phyloP scores from a whole-genome alignment of 306 rosid species.

The Dryas alaskensis region DNA sequence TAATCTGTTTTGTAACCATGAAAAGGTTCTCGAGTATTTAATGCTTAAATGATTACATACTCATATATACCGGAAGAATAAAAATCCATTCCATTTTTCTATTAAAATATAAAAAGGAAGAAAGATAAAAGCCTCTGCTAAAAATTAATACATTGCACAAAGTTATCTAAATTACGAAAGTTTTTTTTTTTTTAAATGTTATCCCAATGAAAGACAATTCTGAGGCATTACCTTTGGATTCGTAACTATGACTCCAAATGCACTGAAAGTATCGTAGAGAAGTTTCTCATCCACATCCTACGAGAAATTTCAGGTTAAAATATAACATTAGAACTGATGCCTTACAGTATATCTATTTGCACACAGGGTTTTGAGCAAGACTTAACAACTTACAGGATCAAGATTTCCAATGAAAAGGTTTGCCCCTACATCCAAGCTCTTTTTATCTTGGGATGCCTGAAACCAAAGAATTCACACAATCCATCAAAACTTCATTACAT shows the following conservation, averaged over 20 bases:
- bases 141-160: background rate
- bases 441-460: slow-evolving; percentile 97
- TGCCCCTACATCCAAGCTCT: slow-evolving; percentile 96
- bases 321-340: slow-evolving; percentile 13
- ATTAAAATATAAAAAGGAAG: background rate
- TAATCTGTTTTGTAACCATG: background rate
- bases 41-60: too few species aligned
- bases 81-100: background rate
- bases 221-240: slow-evolving; percentile 75
- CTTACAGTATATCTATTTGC: background rate
- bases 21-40: background rate
- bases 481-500: background rate
- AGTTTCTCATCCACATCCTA: slow-evolving; percentile 99
- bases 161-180: background rate
- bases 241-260: slow-evolving; percentile 95
- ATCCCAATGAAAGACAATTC: slow-evolving; percentile 13
- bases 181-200: background rate
- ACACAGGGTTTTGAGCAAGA: slow-evolving; percentile 2
- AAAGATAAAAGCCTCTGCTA: background rate
- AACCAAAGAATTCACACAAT: slow-evolving; percentile 20
- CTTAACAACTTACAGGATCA: slow-evolving; percentile 68
- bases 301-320: slow-evolving; percentile 22
- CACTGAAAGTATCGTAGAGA: slow-evolving; percentile 94
- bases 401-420: slow-evolving; percentile 96
- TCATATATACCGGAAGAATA: background rate